Conservation (phyloP, 495 filamentous ascomycete species). For the Neurospora sp. region DNA sequence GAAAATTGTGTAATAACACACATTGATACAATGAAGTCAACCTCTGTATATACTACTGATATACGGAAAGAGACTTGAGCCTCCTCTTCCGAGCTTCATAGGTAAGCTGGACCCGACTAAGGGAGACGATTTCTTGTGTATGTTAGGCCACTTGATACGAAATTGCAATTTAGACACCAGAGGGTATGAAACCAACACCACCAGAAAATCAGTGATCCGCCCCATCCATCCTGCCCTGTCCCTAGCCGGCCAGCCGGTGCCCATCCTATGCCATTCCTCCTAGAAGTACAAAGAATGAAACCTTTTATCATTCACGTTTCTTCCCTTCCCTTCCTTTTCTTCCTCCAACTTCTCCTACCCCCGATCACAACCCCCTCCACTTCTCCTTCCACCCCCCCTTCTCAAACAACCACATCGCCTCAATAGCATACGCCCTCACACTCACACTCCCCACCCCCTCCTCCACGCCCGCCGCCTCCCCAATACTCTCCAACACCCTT, state of each 20-base stretch:
- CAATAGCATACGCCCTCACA: constrained; percentile 70
- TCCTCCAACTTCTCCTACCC: background rate
- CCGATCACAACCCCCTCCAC: constrained; percentile 16
- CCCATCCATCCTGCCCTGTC: background rate
- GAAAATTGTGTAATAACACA: background rate
- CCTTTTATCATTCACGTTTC: too few relatives aligned
- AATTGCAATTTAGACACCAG: background rate
- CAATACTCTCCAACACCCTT: constrained; percentile 59
- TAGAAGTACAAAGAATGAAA: background rate
- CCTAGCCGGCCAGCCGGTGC: background rate
- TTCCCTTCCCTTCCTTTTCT: background rate
- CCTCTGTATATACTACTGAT: too few relatives aligned
- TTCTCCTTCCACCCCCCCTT: constrained; percentile 58
- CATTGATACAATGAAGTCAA: too few relatives aligned
- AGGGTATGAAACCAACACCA: background rate
- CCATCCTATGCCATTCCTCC: background rate
- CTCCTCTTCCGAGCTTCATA: too few relatives aligned
- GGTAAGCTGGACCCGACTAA: too few relatives aligned
- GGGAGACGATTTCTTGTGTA: background rate
- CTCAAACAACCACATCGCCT: constrained; percentile 87
- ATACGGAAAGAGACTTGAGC: too few relatives aligned
- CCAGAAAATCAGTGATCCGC: background rate
- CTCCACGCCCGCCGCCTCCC: constrained; percentile 48
- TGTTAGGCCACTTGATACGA: background rate
- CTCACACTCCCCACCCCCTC: constrained; percentile 45